Evolutionary conservation across 306 rosid species (phyloP).

Genomic region (Cercis canadensis): DNA sequence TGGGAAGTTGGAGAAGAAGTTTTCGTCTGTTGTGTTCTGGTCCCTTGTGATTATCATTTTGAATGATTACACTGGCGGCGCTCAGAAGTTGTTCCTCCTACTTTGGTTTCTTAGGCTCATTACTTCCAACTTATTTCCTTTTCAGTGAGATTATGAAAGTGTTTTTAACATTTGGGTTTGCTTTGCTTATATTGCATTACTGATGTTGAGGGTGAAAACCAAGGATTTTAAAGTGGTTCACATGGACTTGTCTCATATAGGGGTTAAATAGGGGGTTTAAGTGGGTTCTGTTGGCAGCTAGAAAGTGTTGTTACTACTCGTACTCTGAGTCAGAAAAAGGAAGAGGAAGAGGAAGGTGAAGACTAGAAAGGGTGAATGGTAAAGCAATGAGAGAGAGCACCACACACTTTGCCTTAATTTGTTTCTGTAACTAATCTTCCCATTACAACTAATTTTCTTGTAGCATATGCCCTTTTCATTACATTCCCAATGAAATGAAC

Average conservation of each 20-base stretch:
- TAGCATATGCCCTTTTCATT: conserved; percentile 14
- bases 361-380: too few species aligned
- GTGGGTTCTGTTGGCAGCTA: conserved; percentile 39
- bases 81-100: conserved; percentile 81
- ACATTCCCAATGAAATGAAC: conserved; percentile 21
- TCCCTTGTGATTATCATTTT: conserved; percentile 55
- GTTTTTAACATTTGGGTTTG: conserved; percentile 2
- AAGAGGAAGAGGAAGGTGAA: background rate
- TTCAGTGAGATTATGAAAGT: conserved; percentile 16
- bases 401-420: background rate
- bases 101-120: conserved; percentile 40
- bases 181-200: conserved; percentile 25
- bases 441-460: conserved; percentile 28
- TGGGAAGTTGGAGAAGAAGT: conserved; percentile 40
- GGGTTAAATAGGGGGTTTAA: too few species aligned
- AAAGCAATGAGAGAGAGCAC: background rate
- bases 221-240: conserved; percentile 54
- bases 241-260: conserved; percentile 76
- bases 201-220: conserved; percentile 50
- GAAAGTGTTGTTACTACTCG: conserved; percentile 38
- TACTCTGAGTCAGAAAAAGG: conserved; percentile 40
- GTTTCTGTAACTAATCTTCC: conserved; percentile 35
- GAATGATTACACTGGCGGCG: conserved; percentile 92
- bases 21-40: conserved; percentile 9
- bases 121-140: conserved; percentile 18